These are phyloP conservation scores for Larix kaempferi DNA, from an alignment of 75 land plant genomes.

Conservation along the genomic window DNA sequence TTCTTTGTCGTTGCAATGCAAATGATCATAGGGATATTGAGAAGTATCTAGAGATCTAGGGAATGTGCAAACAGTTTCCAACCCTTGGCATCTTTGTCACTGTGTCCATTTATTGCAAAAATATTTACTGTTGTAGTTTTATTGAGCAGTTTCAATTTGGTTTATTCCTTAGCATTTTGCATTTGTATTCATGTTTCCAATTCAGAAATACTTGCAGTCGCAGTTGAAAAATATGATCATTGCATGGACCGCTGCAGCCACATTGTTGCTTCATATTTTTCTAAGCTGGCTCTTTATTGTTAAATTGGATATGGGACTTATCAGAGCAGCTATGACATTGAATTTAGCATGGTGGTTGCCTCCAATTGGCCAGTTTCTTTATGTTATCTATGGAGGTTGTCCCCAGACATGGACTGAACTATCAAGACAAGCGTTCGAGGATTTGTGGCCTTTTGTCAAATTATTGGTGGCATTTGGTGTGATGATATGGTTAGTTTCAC, in stretches of 20 bases:
- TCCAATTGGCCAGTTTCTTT: slow-evolving; percentile 24
- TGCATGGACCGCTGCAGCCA: slow-evolving; percentile 33
- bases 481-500: too few species aligned
- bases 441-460: too few species aligned
- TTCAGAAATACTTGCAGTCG: slow-evolving; percentile 64
- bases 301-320: slow-evolving; percentile 36
- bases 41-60: too few species aligned
- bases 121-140: too few species aligned
- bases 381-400: slow-evolving; percentile 40
- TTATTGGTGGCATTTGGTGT: too few species aligned
- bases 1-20: too few species aligned
- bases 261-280: slow-evolving; percentile 35
- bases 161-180: slow-evolving; percentile 65
- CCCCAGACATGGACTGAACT: slow-evolving; percentile 54
- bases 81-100: too few species aligned
- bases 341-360: slow-evolving; percentile 62
- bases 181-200: slow-evolving; percentile 52
- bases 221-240: slow-evolving; percentile 56
- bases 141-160: slow-evolving; percentile 28
- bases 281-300: slow-evolving; percentile 55
- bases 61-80: too few species aligned
- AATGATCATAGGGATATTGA: too few species aligned
- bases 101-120: too few species aligned
- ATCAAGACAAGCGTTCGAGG: slow-evolving; percentile 56
- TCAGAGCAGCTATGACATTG: slow-evolving; percentile 40